phyloP scores from a whole-genome alignment of 2,329 filamentous ascomycete species.

The Aspergillus puulaauensis region DNA sequence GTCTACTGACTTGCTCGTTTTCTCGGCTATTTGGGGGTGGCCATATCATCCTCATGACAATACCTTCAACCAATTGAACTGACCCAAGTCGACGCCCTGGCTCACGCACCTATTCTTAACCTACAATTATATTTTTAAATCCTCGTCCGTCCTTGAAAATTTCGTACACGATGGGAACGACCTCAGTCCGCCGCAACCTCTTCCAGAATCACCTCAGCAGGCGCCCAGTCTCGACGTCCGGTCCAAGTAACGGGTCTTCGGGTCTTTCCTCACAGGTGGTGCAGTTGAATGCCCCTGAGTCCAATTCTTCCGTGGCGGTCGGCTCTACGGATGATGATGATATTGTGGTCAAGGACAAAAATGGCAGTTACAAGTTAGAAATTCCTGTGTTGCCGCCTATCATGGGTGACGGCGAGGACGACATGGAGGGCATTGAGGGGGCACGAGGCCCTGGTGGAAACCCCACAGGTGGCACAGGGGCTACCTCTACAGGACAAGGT shows the following conservation, averaged over 20 bases:
- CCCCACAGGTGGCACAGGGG: conserved; percentile 53
- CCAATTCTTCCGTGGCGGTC: conserved; percentile 19
- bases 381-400: conserved; percentile 43
- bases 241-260: conserved; percentile 18
- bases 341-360: conserved; percentile 50
- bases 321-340: conserved; percentile 41
- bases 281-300: conserved; percentile 22
- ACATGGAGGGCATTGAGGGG: conserved; percentile 44
- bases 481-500: conserved; percentile 49
- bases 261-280: conserved; percentile 25
- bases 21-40: not conserved
- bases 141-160: not conserved
- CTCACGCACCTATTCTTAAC: not conserved
- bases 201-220: conserved; percentile 46
- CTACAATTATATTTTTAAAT: not conserved
- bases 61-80: not conserved
- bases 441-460: conserved; percentile 54
- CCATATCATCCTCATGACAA: not conserved
- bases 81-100: not conserved
- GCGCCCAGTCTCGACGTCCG: conserved; percentile 35
- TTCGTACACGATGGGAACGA: conserved; percentile 25
- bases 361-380: conserved; percentile 50
- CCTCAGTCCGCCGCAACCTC: conserved; percentile 44
- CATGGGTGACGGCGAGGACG: conserved; percentile 40
- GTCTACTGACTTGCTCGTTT: not conserved